phyloP scores from a whole-genome alignment of 2,329 filamentous ascomycete species.

The Cordyceps fumosorosea region DNA sequence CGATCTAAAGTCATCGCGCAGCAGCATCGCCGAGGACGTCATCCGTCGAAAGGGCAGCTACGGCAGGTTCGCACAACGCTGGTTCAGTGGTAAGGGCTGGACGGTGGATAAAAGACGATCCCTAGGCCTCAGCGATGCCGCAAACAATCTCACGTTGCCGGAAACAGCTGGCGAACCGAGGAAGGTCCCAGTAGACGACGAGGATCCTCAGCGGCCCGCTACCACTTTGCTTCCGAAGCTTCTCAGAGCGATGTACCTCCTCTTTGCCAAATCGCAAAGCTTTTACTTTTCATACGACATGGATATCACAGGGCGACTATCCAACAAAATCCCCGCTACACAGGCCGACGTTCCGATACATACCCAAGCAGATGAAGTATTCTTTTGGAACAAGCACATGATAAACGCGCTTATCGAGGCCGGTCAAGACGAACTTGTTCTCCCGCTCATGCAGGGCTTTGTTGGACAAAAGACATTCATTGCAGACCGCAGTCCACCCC shows the following conservation, averaged over 20 bases:
- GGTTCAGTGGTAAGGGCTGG: conserved; percentile 86
- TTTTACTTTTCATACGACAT: conserved; percentile 96
- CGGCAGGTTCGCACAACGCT: conserved; percentile 80
- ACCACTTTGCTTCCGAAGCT: conserved; percentile 70
- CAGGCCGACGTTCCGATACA: conserved; percentile 50
- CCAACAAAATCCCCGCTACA: conserved; percentile 22
- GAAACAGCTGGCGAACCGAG: conserved; percentile 15
- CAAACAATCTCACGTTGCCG: conserved; percentile 16
- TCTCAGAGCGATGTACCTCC: conserved; percentile 72
- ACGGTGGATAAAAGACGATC: conserved; percentile 62
- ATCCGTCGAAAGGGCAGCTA: conserved; percentile 78
- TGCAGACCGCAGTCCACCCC: conserved; percentile 56
- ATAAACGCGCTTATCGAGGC: conserved; percentile 65
- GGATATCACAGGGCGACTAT: conserved; percentile 70
- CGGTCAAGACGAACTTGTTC: conserved; percentile 62
- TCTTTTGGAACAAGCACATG: conserved; percentile 87
- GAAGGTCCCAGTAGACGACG: conserved; percentile 36
- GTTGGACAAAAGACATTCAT: conserved; percentile 80
- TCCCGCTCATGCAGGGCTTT: conserved; percentile 91
- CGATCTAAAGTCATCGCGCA: conserved; percentile 32
- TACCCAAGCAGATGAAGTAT: conserved; percentile 66
- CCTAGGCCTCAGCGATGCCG: conserved; percentile 56
- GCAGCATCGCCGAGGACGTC: conserved; percentile 80
- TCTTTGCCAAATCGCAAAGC: conserved; percentile 74
- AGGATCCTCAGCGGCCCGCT: conserved; percentile 23